A percentile compares a stretch with the other conserved stretches of the same genome.
These are phyloP conservation scores for Cordyceps militaris DNA, from an alignment of 2,329 filamentous ascomycete species.

Conservation along the genomic window DNA sequence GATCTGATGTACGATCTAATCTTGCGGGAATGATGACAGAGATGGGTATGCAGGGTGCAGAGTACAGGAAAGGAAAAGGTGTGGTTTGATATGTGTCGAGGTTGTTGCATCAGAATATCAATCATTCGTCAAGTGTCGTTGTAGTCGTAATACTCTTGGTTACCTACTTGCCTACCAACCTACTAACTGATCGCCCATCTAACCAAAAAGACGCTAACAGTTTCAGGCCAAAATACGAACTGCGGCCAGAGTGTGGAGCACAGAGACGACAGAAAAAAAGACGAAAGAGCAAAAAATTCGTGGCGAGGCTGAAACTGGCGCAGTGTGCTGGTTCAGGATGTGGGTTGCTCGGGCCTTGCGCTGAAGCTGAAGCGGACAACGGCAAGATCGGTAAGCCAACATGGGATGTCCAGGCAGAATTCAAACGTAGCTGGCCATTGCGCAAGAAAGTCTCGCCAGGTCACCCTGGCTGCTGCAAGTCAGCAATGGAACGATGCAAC, in stretches of 20 bases:
- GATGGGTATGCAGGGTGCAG: background rate
- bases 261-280: background rate
- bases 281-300: background rate
- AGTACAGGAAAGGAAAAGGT: background rate
- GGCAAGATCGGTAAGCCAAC: background rate
- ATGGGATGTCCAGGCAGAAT: background rate
- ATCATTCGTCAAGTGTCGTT: background rate
- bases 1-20: slow-evolving; percentile 2
- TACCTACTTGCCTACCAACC: too few relatives aligned
- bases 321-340: background rate
- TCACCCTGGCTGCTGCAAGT: background rate
- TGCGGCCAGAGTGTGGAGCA: background rate
- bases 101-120: background rate
- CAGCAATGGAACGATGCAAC: slow-evolving; percentile 4
- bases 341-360: background rate
- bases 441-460: too few relatives aligned
- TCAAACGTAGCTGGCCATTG: too few relatives aligned
- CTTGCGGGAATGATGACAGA: background rate
- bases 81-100: background rate
- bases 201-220: background rate
- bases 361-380: background rate
- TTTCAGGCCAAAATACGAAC: slow-evolving; percentile 5
- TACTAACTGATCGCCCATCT: background rate
- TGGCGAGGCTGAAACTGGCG: slow-evolving; percentile 4
- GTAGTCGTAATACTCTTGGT: background rate